Evolutionary conservation across 306 rosid genomes (phyloP).

Genomic region (Prunus davidiana): DNA sequence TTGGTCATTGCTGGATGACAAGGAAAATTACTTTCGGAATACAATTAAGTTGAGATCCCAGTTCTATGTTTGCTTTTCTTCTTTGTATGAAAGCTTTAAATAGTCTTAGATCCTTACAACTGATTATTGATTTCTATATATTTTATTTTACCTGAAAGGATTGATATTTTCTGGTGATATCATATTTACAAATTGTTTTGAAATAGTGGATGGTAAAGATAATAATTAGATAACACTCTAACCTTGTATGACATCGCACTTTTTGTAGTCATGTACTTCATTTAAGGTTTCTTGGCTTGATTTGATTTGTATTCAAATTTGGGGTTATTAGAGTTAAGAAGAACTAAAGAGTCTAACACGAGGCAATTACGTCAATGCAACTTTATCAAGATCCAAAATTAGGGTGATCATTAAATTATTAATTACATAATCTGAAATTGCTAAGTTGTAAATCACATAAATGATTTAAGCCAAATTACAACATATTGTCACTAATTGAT

Average conservation of each 20-base stretch:
- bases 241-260: slow-evolving; percentile 3
- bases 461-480: not conserved
- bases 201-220: slow-evolving; percentile 8
- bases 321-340: not conserved
- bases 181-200: not conserved
- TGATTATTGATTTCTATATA: slow-evolving; percentile 23
- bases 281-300: slow-evolving; percentile 1
- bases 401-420: too few relatives aligned
- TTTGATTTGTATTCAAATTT: slow-evolving; percentile 1
- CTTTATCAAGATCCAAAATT: not conserved
- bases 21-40: slow-evolving; percentile 17
- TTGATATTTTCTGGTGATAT: slow-evolving; percentile 16
- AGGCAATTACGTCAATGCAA: not conserved
- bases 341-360: slow-evolving; percentile 10
- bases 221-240: slow-evolving; percentile 13
- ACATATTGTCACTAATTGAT: not conserved
- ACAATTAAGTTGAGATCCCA: slow-evolving; percentile 21
- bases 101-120: slow-evolving; percentile 19
- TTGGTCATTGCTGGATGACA: slow-evolving; percentile 19
- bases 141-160: slow-evolving; percentile 19
- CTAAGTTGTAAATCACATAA: not conserved
- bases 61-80: slow-evolving; percentile 21
- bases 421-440: not conserved
- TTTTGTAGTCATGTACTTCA: slow-evolving; percentile 13
- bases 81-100: slow-evolving; percentile 28